Evolutionary conservation across 2,329 filamentous ascomycete species (phyloP), one percentile per base, ranked within the genome.

Genomic region (Diaporthe vaccinii): DNA sequence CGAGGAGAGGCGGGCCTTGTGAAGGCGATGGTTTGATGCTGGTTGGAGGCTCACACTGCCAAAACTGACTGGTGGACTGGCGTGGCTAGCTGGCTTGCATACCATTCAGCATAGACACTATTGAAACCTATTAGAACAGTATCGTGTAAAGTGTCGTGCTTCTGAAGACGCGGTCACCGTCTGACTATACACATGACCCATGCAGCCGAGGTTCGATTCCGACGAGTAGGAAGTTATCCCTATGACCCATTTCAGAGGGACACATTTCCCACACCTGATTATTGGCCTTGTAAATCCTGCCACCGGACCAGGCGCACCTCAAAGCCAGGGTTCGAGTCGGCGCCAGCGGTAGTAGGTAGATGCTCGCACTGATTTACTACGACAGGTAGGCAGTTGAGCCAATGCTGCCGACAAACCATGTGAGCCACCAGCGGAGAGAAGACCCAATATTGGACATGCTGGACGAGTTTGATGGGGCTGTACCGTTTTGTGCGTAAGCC

Each of bases 1-100:
- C 17, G 22, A 39, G 14, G 46, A 55, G 49, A 41, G 20, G n/a
- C 7, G 49, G 25, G n/a, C 5, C 8, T 10, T 10, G 39, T 49
- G 17, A 17, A 12, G 61, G 25, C 25, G 39, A 31, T 22, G 46
- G 36, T 12, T 2, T 41, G 34, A 22, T 28, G 34, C 22, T 17
- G 9, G 46, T 36, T 7, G 17, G 31, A 20, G n/a, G n/a, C n/a
- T 22, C 49, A 36, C 15, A 20, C 49, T 28, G 65, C 31, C 65
- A 53, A 22, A 14, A 25, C 15, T 39, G 34, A 53, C 20, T 39
- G 17, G 4, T 28, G 49, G 62, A 53, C 31, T 51, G 31, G 9
- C 31, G 41, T 39, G 31, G 62, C 65, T 68, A 68, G 41, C 31
- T 53, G 9, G 65, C 46, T 68, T 53, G 46, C 46, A 68, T 53